Conservation (phyloP, 2,329 filamentous ascomycete species). For the Berkeleyomyces basicola region DNA sequence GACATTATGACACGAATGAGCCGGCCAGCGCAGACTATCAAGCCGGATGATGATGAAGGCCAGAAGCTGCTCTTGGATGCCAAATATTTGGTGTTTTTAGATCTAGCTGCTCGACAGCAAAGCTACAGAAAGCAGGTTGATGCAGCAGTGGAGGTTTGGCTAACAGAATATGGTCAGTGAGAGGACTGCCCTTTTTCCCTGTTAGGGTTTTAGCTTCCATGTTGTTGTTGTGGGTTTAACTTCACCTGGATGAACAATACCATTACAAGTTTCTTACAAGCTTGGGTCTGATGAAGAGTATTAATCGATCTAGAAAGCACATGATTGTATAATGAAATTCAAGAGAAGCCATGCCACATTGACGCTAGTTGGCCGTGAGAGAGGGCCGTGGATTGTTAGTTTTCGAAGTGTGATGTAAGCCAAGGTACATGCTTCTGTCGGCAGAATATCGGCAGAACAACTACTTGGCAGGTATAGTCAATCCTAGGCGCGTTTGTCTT, state of each 20-base stretch:
- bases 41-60: conserved; percentile 51
- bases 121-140: conserved; percentile 68
- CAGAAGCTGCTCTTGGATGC: conserved; percentile 68
- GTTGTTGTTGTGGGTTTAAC: not conserved
- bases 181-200: not conserved
- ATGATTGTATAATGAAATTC: not conserved
- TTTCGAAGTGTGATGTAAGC: not conserved
- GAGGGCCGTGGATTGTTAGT: not conserved
- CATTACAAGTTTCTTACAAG: no score
- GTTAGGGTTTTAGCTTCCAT: not conserved
- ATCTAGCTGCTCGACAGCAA: conserved; percentile 77
- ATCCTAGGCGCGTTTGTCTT: not conserved
- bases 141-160: conserved; percentile 26
- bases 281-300: no score
- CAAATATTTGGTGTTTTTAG: conserved; percentile 92
- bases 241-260: no score
- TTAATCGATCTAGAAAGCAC: no score
- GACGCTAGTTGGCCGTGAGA: not conserved
- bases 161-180: conserved; percentile 11
- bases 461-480: not conserved
- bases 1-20: conserved; percentile 96
- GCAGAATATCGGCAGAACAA: not conserved
- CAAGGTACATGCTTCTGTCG: not conserved
- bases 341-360: not conserved
- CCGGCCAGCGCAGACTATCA: conserved; percentile 73